phyloP scores from a whole-genome alignment of 495 filamentous ascomycete species.

The Talaromyces stipitatus region DNA sequence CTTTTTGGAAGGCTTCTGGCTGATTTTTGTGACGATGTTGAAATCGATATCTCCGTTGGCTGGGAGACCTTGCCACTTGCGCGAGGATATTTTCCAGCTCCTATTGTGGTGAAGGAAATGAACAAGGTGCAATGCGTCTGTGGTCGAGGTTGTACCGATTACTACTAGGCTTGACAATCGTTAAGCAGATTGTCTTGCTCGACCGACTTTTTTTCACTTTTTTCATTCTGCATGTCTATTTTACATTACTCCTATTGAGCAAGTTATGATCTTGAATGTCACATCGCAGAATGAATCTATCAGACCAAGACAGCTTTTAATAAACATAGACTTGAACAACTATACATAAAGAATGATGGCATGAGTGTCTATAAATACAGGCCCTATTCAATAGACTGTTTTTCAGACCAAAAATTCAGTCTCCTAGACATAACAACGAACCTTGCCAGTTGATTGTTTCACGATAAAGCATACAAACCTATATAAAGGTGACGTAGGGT shows the following conservation, averaged over 20 bases:
- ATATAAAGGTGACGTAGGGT: not conserved
- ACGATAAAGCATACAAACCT: not conserved
- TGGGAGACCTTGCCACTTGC: not conserved
- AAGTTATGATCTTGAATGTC: too few species aligned
- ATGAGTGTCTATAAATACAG: not conserved
- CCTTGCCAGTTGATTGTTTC: not conserved
- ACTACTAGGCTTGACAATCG: not conserved
- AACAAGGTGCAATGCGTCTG: not conserved
- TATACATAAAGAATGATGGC: not conserved
- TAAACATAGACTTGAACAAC: not conserved
- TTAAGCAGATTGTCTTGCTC: too few species aligned
- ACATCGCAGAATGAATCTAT: too few species aligned
- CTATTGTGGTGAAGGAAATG: not conserved
- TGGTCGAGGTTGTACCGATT: not conserved
- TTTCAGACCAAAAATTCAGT: not conserved
- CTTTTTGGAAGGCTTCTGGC: not conserved
- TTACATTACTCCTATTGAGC: too few species aligned
- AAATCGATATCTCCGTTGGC: not conserved
- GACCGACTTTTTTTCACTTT: too few species aligned
- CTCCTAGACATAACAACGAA: not conserved
- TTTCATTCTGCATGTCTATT: too few species aligned
- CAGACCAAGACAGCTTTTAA: not conserved
- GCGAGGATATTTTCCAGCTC: not conserved
- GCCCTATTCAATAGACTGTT: not conserved
- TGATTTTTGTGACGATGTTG: not conserved